Evolutionary conservation across 495 filamentous ascomycete species (phyloP).

Genomic region (Pseudomonodictys pantanalensis): DNA sequence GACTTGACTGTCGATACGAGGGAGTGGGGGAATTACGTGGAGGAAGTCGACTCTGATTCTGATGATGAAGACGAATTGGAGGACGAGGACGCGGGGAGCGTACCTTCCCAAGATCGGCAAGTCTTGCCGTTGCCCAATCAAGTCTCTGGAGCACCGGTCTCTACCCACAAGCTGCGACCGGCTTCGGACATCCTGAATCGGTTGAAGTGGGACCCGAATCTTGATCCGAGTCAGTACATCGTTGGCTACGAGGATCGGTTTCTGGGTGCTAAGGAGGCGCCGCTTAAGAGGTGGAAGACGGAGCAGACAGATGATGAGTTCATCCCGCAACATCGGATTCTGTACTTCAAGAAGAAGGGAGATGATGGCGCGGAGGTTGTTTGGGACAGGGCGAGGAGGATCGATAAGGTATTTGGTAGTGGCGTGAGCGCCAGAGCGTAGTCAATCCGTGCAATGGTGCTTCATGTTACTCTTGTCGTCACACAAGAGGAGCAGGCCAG

Average conservation of each 20-base stretch:
- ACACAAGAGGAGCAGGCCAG: too few relatives aligned
- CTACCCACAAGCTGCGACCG: slow-evolving; percentile 40
- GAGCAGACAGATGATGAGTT: slow-evolving; percentile 82
- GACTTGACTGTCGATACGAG: slow-evolving; percentile 45
- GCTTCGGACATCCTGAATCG: slow-evolving; percentile 66
- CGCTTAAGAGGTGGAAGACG: slow-evolving; percentile 64
- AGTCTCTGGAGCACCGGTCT: neutral
- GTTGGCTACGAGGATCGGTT: slow-evolving; percentile 78
- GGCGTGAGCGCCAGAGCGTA: slow-evolving; percentile 34
- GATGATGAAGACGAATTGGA: slow-evolving; percentile 37
- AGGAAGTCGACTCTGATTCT: slow-evolving; percentile 42
- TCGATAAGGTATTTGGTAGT: slow-evolving; percentile 59
- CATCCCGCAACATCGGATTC: slow-evolving; percentile 75
- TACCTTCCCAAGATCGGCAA: neutral
- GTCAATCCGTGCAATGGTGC: too few relatives aligned
- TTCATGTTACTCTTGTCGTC: too few relatives aligned
- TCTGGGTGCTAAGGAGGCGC: slow-evolving; percentile 60
- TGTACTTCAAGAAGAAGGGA: slow-evolving; percentile 62
- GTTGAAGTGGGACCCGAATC: slow-evolving; percentile 64
- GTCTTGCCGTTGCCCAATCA: neutral
- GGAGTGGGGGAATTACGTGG: slow-evolving; percentile 50
- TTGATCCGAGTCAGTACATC: slow-evolving; percentile 62
- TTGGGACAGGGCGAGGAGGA: slow-evolving; percentile 58
- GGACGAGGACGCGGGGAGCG: slow-evolving; percentile 34
- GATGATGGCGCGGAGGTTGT: slow-evolving; percentile 45